Conservation (phyloP, 2,329 filamentous ascomycete species). For the Grosmannia clavigera region DNA sequence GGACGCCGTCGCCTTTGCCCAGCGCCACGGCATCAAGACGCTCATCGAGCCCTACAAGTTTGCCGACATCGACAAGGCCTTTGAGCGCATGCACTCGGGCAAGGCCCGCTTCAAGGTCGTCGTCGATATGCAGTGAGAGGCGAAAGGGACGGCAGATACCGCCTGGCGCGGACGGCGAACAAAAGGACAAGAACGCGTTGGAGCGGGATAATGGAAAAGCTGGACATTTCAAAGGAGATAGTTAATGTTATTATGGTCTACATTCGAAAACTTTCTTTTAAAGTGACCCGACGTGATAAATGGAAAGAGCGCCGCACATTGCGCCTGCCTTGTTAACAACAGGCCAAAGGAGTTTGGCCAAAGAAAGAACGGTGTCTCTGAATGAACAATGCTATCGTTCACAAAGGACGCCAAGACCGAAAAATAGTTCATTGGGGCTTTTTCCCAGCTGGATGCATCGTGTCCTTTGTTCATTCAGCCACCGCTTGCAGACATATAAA, state of each 20-base stretch:
- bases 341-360: too few relatives aligned
- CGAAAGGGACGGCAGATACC: background rate
- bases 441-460: background rate
- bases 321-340: too few relatives aligned
- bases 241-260: too few relatives aligned
- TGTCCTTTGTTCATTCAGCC: background rate
- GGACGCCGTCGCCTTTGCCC: slow-evolving; percentile 55
- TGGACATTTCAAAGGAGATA: too few relatives aligned
- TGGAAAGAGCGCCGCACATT: too few relatives aligned
- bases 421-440: background rate
- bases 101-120: slow-evolving; percentile 12
- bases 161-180: background rate
- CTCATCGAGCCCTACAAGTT: slow-evolving; percentile 54
- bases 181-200: background rate
- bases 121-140: slow-evolving; percentile 9
- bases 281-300: too few relatives aligned
- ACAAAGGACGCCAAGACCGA: background rate
- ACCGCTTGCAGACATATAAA: background rate
- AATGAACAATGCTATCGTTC: too few relatives aligned
- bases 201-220: too few relatives aligned
- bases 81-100: slow-evolving; percentile 14
- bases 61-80: slow-evolving; percentile 31
- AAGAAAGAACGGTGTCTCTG: too few relatives aligned
- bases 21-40: slow-evolving; percentile 48
- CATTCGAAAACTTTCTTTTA: too few relatives aligned